Conservation (phyloP, 2,329 filamentous ascomycete species). For the Trichophyton verrucosum region DNA sequence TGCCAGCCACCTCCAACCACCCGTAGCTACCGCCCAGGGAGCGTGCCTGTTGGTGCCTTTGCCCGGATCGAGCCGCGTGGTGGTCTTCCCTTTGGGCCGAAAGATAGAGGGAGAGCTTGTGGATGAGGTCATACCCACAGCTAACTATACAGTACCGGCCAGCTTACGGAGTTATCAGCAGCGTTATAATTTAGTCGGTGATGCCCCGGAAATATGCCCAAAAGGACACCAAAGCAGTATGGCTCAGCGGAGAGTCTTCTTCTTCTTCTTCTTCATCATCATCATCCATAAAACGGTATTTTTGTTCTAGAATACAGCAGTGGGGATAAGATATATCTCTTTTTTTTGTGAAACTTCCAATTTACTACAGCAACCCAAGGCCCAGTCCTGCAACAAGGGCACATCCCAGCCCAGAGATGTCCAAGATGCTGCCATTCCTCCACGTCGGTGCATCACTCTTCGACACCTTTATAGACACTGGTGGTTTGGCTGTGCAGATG, state of each 20-base stretch:
- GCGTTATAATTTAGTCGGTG: too few species aligned
- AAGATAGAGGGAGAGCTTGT: too few species aligned
- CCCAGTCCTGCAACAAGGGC: conserved; percentile 33
- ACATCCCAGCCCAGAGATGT: conserved; percentile 27
- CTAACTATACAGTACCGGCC: too few species aligned
- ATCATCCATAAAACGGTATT: too few species aligned
- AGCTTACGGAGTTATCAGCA: too few species aligned
- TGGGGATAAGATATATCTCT: background rate
- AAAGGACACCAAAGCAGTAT: too few species aligned
- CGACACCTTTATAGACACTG: conserved; percentile 18
- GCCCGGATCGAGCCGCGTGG: too few species aligned
- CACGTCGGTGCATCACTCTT: conserved; percentile 19
- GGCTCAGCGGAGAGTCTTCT: too few species aligned
- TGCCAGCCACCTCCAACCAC: background rate
- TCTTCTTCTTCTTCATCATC: too few species aligned
- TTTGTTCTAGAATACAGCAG: background rate
- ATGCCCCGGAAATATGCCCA: too few species aligned
- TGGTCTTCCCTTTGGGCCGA: too few species aligned
- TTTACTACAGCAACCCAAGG: conserved; percentile 36
- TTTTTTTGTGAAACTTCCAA: background rate
- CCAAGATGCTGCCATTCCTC: conserved; percentile 28
- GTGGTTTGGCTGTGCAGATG: conserved; percentile 18
- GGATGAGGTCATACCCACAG: too few species aligned
- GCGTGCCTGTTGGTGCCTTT: background rate
- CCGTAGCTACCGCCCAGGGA: background rate